These are phyloP conservation scores for Fusarium sp. DNA, from an alignment of 2,329 filamentous ascomycete species.

Conservation along the genomic window DNA sequence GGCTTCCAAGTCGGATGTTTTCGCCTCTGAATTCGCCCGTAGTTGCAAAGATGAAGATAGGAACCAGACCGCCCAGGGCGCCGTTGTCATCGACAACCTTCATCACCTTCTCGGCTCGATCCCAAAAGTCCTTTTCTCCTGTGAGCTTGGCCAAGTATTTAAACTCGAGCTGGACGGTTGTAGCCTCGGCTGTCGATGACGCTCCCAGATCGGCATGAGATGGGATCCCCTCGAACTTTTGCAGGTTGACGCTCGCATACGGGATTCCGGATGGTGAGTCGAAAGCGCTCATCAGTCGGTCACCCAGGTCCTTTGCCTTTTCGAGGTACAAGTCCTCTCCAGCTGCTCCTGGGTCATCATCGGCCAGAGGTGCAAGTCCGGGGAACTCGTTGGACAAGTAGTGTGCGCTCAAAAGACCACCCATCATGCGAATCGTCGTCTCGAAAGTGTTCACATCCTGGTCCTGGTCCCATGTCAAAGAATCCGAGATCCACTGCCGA, in stretches of 20 bases:
- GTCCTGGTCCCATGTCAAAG: constrained; percentile 86
- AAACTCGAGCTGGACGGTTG: constrained; percentile 92
- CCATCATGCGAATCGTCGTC: constrained; percentile 97
- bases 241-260: constrained; percentile 89
- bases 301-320: constrained; percentile 92
- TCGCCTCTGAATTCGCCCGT: constrained; percentile 81
- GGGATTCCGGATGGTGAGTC: constrained; percentile 88
- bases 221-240: constrained; percentile 76
- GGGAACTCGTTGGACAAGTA: constrained; percentile 90
- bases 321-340: constrained; percentile 95
- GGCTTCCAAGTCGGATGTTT: constrained; percentile 91
- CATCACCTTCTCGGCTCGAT: constrained; percentile 91
- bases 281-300: constrained; percentile 87
- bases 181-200: constrained; percentile 93
- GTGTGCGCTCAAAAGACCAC: constrained; percentile 90
- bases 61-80: constrained; percentile 82
- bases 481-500: constrained; percentile 85
- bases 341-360: constrained; percentile 76
- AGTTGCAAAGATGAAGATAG: constrained; percentile 88
- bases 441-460: constrained; percentile 98
- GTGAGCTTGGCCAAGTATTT: constrained; percentile 97
- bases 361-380: constrained; percentile 76
- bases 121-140: constrained; percentile 92
- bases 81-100: constrained; percentile 87
- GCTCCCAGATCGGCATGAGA: constrained; percentile 89